Conservation (phyloP, 805 yeast genomes). For the Saccharomycopsis synnaedendra region DNA sequence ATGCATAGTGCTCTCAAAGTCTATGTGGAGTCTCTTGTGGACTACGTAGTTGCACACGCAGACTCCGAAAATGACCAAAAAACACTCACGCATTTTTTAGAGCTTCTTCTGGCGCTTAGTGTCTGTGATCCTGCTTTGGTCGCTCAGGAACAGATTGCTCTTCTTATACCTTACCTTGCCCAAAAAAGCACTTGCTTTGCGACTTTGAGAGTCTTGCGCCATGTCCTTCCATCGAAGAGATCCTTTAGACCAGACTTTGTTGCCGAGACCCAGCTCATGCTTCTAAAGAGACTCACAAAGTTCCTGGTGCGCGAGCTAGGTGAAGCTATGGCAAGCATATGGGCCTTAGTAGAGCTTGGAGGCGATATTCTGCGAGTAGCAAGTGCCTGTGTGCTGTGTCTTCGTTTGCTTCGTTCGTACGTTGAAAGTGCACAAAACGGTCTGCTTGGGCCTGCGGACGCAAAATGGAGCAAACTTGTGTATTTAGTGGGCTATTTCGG, state of each 20-base stretch:
- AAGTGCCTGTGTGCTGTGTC: constrained; percentile 53
- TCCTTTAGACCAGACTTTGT: constrained; percentile 42
- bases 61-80: constrained; percentile 20
- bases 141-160: constrained; percentile 52
- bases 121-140: constrained; percentile 42
- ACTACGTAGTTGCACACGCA: constrained; percentile 23
- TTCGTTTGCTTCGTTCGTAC: constrained; percentile 39
- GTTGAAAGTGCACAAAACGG: constrained; percentile 16
- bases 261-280: constrained; percentile 34
- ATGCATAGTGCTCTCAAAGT: constrained; percentile 19
- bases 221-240: constrained; percentile 32
- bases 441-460: constrained; percentile 21
- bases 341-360: constrained; percentile 40
- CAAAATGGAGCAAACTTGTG: constrained; percentile 43
- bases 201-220: constrained; percentile 42
- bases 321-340: constrained; percentile 64
- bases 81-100: constrained; percentile 28
- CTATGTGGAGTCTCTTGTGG: constrained; percentile 28
- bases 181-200: constrained; percentile 37
- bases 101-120: constrained; percentile 45
- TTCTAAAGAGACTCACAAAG: constrained; percentile 49
- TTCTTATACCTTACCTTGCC: constrained; percentile 54
- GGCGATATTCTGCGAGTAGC: constrained; percentile 38
- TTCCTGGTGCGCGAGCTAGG: constrained; percentile 48
- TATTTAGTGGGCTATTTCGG: constrained; percentile 65